phyloP scores from a whole-genome alignment of 441 rosid species.

The Erodium trifolium region DNA sequence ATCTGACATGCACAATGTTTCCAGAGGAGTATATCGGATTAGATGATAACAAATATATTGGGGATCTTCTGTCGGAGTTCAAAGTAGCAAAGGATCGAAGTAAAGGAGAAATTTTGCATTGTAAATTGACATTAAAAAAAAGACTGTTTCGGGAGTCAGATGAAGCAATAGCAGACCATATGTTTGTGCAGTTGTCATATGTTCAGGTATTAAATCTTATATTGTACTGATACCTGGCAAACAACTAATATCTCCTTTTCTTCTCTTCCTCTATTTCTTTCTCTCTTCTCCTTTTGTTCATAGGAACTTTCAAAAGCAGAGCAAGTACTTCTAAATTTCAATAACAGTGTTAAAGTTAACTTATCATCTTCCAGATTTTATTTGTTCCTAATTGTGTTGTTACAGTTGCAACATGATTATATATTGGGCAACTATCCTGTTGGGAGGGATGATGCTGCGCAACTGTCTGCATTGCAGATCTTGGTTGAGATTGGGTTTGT shows the following conservation, averaged over 20 bases:
- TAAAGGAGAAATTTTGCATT: conserved; percentile 92
- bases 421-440: conserved; percentile 92
- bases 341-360: too few relatives aligned
- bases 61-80: conserved; percentile 86
- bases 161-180: conserved; percentile 86
- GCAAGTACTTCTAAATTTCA: too few relatives aligned
- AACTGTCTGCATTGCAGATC: conserved; percentile 90
- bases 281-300: too few relatives aligned
- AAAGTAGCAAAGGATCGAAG: conserved; percentile 87
- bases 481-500: conserved; percentile 88
- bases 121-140: conserved; percentile 81
- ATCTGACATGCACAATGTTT: conserved; percentile 25
- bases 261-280: too few relatives aligned
- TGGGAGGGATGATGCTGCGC: conserved; percentile 99
- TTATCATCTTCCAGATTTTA: too few relatives aligned
- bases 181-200: conserved; percentile 93
- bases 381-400: conserved; percentile 16
- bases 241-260: background rate
- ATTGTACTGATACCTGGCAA: background rate
- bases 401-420: conserved; percentile 96
- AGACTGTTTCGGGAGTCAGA: conserved; percentile 95
- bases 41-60: conserved; percentile 93
- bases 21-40: conserved; percentile 90
- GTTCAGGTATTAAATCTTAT: conserved; percentile 63
- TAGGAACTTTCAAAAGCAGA: too few relatives aligned